Evolutionary conservation across 164 flowering plant genomes (phyloP).

Genomic region (Dillenia turbinata): DNA sequence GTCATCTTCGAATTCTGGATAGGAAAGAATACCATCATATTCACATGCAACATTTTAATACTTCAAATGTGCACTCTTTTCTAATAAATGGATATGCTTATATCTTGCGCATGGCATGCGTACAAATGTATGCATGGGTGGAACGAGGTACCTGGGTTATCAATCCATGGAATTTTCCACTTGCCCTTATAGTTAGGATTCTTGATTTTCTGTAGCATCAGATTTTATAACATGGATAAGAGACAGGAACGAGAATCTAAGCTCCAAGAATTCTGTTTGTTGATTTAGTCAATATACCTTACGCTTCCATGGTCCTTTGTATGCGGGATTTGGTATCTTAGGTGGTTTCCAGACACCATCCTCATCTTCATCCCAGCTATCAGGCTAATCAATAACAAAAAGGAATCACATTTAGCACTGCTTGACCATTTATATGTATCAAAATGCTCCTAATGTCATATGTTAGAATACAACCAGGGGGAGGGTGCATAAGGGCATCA

Average conservation of each 20-base stretch:
- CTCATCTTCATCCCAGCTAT: constrained; percentile 61
- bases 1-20: constrained; percentile 53
- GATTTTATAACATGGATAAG: background rate
- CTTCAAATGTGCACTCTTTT: no score
- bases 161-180: constrained; percentile 55
- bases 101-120: background rate
- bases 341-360: constrained; percentile 58
- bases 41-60: no score
- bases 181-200: constrained; percentile 59
- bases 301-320: constrained; percentile 51
- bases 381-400: constrained; percentile 29
- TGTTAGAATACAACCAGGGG: no score
- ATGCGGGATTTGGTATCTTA: constrained; percentile 48
- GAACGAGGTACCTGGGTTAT: constrained; percentile 41
- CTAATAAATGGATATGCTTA: no score
- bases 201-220: constrained; percentile 43
- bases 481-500: no score
- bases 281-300: constrained; percentile 27
- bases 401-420: no score
- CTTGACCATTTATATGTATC: no score
- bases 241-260: constrained; percentile 2
- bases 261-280: background rate
- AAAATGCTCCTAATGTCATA: no score
- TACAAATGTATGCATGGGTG: background rate
- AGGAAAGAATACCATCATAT: background rate